These are phyloP conservation scores for Bruguiera sexangula DNA, from an alignment of 345 rosid genomes.

Conservation along the genomic window DNA sequence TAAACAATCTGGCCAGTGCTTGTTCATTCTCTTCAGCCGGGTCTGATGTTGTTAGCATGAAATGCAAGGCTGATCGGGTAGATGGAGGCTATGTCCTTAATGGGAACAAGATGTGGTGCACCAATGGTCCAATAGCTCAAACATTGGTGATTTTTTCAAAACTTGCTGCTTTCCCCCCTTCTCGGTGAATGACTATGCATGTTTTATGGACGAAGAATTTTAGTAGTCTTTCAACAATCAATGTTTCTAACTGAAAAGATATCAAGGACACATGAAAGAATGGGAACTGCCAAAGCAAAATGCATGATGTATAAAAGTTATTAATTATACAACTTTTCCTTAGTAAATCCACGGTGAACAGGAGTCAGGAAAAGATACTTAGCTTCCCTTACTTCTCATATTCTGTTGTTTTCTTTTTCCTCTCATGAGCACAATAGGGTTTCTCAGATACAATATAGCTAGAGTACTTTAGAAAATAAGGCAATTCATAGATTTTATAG, in stretches of 20 bases:
- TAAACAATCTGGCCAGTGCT: slow-evolving; percentile 1
- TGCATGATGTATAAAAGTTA: not conserved
- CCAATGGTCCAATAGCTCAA: slow-evolving; percentile 91
- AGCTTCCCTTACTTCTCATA: too few relatives aligned
- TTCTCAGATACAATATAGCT: too few relatives aligned
- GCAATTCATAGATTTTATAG: too few relatives aligned
- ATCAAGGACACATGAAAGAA: not conserved
- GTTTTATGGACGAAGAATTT: not conserved
- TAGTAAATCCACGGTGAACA: too few relatives aligned
- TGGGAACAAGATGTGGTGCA: slow-evolving; percentile 99
- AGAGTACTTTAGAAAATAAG: too few relatives aligned
- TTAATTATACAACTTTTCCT: too few relatives aligned
- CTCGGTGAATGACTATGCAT: not conserved
- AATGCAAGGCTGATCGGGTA: slow-evolving; percentile 90
- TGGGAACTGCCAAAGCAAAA: not conserved
- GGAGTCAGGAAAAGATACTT: too few relatives aligned
- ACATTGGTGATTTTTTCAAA: slow-evolving; percentile 54
- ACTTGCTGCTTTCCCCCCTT: not conserved
- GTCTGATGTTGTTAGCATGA: slow-evolving; percentile 93
- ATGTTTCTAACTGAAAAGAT: too few relatives aligned
- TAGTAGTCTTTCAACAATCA: too few relatives aligned
- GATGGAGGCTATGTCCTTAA: slow-evolving; percentile 79
- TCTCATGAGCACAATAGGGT: too few relatives aligned
- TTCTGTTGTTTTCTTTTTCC: too few relatives aligned
- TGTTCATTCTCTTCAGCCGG: slow-evolving; percentile 55